phyloP scores from a whole-genome alignment of 176 grass and related monocot species.

The Carex scoparia region DNA sequence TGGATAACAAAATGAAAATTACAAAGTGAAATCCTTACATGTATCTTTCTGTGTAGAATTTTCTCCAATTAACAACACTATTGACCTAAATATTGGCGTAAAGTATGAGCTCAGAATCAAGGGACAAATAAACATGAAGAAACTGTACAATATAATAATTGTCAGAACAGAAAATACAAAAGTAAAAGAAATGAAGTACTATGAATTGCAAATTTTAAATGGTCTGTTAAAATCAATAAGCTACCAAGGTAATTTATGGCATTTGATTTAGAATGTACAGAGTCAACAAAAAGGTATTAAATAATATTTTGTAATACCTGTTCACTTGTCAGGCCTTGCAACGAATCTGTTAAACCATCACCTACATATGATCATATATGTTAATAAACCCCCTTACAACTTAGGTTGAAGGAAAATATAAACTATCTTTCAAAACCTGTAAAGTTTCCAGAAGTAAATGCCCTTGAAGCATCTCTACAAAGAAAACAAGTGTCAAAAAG shows the following conservation, averaged over 20 bases:
- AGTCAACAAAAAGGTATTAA: background rate
- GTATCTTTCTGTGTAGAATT: conserved; percentile 90
- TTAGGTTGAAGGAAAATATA: background rate
- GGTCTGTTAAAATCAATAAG: conserved; percentile 1
- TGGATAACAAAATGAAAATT: background rate
- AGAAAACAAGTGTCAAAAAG: conserved; percentile 21
- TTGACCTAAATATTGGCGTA: conserved; percentile 54
- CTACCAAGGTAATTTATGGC: background rate
- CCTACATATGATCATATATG: conserved; percentile 36
- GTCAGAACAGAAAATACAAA: background rate
- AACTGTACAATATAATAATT: background rate
- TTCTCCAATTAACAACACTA: conserved; percentile 94
- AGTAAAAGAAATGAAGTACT: background rate
- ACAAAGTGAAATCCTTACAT: conserved; percentile 49
- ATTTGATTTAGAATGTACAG: conserved; percentile 17
- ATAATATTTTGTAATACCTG: conserved; percentile 50
- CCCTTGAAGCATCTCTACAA: conserved; percentile 82
- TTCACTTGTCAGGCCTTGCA: conserved; percentile 80
- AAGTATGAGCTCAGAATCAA: conserved; percentile 4
- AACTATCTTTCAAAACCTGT: conserved; percentile 47
- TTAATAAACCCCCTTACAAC: background rate
- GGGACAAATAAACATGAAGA: background rate
- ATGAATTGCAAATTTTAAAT: background rate
- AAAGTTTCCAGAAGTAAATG: conserved; percentile 96
- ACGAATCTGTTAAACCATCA: conserved; percentile 75